Evolutionary conservation across 768 basidiomycete genomes (phyloP).

Genomic region (Suillus discolor): DNA sequence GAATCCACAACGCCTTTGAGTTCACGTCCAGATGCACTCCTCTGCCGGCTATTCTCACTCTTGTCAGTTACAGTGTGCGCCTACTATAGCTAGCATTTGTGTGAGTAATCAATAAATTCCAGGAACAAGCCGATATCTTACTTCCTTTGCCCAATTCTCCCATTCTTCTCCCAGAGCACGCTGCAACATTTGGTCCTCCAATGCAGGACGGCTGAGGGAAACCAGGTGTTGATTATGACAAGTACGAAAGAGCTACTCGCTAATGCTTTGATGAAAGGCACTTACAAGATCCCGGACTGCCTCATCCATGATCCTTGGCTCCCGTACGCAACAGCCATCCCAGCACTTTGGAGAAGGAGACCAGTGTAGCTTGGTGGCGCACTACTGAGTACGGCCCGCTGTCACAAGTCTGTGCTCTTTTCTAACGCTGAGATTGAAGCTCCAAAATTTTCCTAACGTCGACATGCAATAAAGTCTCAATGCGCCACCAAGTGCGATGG

Average conservation of each 20-base stretch:
- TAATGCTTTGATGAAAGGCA: background rate
- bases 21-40: background rate
- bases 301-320: constrained; percentile 17
- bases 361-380: constrained; percentile 33
- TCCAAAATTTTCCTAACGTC: constrained; percentile 28
- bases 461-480: constrained; percentile 28
- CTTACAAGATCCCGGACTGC: constrained; percentile 11
- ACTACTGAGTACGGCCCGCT: constrained; percentile 30
- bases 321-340: constrained; percentile 7
- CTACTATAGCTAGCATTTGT: no score
- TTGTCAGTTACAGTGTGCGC: background rate
- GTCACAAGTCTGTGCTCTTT: constrained; percentile 29
- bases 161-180: constrained; percentile 35
- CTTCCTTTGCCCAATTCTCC: constrained; percentile 32
- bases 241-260: background rate
- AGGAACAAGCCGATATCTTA: constrained; percentile 35
- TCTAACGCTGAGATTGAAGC: constrained; percentile 28
- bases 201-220: constrained; percentile 8
- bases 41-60: background rate
- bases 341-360: constrained; percentile 8
- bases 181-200: constrained; percentile 32
- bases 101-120: constrained; percentile 27
- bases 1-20: background rate
- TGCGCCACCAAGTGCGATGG: constrained; percentile 20
- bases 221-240: background rate